Evolutionary conservation across 768 basidiomycete species (phyloP), one percentile per base, ranked within the genome.

Genomic region (Mycena pura): DNA sequence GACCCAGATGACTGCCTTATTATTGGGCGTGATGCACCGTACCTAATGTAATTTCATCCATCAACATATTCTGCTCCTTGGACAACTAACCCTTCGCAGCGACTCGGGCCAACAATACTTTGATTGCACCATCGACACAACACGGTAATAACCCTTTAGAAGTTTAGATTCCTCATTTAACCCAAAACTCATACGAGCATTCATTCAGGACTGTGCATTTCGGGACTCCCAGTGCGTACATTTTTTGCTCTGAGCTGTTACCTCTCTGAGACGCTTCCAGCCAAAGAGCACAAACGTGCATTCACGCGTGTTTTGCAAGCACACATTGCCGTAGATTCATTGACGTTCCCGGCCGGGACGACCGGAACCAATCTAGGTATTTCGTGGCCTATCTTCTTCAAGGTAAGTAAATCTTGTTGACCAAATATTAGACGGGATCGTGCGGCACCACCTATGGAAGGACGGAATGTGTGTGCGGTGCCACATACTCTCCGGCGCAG

Each of bases 111-210:
- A 80, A 3, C 91, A 92, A 68, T 91, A 84, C 73, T 66, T 79
- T 10, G 90, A 92, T 61, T 87, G 88, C 4, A 92, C 91, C 1
- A 92, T 91, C 2, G 90, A 92, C 68, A 85, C 85, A 3, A 90
- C 89, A 3, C 77, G 90, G 34, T 55, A 24, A 49, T 11, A n/a
- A n/a, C n/a, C n/a, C n/a, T n/a, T n/a, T n/a, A n/a, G n/a, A n/a
- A n/a, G n/a, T n/a, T n/a, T n/a, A n/a, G n/a, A n/a, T n/a, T n/a
- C n/a, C n/a, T n/a, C n/a, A n/a, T n/a, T n/a, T n/a, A n/a, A n/a
- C n/a, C n/a, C n/a, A n/a, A n/a, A n/a, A n/a, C n/a, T n/a, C n/a
- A n/a, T n/a, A n/a, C n/a, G n/a, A n/a, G n/a, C 13, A 17, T 31
- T 19, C 14, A 38, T 46, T 27, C 25, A 59, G 57, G 5, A 84